These are phyloP conservation scores for Ammopiptanthus mongolicus DNA, from an alignment of 306 rosid genomes.

Conservation along the genomic window DNA sequence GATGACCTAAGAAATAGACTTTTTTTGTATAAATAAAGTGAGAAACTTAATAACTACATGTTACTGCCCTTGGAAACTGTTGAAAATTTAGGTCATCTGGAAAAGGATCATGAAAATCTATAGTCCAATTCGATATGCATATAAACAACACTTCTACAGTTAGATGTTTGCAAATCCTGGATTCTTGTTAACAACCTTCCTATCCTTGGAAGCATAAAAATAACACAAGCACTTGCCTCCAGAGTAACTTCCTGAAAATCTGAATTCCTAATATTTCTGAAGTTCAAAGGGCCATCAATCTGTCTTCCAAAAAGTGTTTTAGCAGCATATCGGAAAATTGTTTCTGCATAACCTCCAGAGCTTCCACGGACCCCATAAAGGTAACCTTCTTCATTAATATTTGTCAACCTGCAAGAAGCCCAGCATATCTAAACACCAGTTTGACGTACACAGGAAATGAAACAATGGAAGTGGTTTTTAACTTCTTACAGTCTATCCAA, in stretches of 20 bases:
- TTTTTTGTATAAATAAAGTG: not conserved
- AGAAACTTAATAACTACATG: slow-evolving; percentile 1
- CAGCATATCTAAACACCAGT: not conserved
- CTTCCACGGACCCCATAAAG: slow-evolving; percentile 83
- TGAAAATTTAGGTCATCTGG: not conserved
- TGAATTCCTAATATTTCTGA: slow-evolving; percentile 60
- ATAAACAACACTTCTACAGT: not conserved
- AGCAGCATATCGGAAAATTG: slow-evolving; percentile 71
- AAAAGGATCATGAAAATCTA: not conserved
- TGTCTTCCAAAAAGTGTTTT: slow-evolving; percentile 70
- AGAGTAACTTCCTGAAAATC: slow-evolving; percentile 85
- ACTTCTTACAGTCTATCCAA: slow-evolving; percentile 67
- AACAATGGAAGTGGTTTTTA: slow-evolving; percentile 19
- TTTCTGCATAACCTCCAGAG: slow-evolving; percentile 94
- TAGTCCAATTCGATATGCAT: not conserved
- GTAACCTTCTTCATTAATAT: slow-evolving; percentile 62
- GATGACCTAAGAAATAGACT: not conserved
- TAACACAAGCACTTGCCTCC: slow-evolving; percentile 52
- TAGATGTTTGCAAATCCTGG: not conserved
- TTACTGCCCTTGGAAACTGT: not conserved
- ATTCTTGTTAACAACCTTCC: slow-evolving; percentile 7
- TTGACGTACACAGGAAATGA: slow-evolving; percentile 1
- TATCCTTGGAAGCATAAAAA: slow-evolving; percentile 1
- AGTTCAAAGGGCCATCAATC: slow-evolving; percentile 67
- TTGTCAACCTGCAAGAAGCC: slow-evolving; percentile 59